Evolutionary conservation across 2,329 filamentous ascomycete genomes (phyloP).

Genomic region (Cyphellophora europaea): DNA sequence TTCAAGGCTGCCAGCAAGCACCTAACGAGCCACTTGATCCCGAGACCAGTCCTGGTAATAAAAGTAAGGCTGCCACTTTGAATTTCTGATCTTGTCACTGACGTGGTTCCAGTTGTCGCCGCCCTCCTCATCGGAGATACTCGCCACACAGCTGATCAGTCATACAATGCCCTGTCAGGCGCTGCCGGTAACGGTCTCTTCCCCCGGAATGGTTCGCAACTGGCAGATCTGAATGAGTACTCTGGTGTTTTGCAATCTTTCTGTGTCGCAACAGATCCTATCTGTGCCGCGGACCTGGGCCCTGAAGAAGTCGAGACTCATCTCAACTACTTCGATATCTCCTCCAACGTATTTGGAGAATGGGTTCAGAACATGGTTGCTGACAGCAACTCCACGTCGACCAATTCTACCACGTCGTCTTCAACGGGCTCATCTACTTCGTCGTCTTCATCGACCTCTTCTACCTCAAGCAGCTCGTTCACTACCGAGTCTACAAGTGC

Average conservation of each 20-base stretch:
- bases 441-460: neutral
- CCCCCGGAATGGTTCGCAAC: conserved; percentile 4
- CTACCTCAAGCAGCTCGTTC: neutral
- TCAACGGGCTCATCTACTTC: neutral
- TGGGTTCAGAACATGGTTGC: neutral
- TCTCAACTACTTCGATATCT: conserved; percentile 11
- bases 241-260: conserved; percentile 6
- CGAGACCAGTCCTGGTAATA: conserved; percentile 5
- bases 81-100: neutral
- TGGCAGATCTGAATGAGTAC: conserved; percentile 9
- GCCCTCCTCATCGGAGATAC: conserved; percentile 7
- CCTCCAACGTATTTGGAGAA: conserved; percentile 2
- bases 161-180: conserved; percentile 9
- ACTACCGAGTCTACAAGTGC: neutral
- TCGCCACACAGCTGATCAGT: conserved; percentile 7
- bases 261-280: conserved; percentile 10
- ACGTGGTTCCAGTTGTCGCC: conserved; percentile 5
- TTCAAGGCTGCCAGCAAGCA: conserved; percentile 9
- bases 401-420: neutral
- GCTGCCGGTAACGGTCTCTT: conserved; percentile 6
- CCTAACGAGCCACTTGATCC: conserved; percentile 4
- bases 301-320: conserved; percentile 9
- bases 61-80: conserved; percentile 2
- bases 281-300: conserved; percentile 9
- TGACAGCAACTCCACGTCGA: neutral